These are phyloP conservation scores for Gaultheria prostrata DNA, from an alignment of 148 eudicot genomes.

Conservation along the genomic window DNA sequence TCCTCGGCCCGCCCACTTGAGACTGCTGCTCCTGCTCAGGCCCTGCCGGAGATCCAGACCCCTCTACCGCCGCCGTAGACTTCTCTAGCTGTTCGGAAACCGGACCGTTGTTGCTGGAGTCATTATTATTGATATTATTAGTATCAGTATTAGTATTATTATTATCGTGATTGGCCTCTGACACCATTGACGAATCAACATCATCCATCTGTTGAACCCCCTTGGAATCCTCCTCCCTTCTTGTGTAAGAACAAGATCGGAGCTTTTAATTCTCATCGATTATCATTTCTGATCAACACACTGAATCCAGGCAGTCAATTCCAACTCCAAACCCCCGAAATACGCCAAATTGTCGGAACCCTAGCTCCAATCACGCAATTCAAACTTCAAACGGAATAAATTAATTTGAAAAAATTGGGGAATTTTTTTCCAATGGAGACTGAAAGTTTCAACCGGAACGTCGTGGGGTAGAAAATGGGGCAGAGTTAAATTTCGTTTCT, in stretches of 20 bases:
- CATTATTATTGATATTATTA: neutral
- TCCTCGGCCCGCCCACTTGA: slow-evolving; percentile 60
- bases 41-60: slow-evolving; percentile 21
- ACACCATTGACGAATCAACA: slow-evolving; percentile 54
- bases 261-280: slow-evolving; percentile 9
- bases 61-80: slow-evolving; percentile 16
- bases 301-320: neutral
- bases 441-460: neutral
- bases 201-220: slow-evolving; percentile 49
- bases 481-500: neutral
- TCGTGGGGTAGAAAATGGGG: neutral
- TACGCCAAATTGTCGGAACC: slow-evolving; percentile 10
- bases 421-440: neutral
- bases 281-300: slow-evolving; percentile 13
- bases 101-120: slow-evolving; percentile 15
- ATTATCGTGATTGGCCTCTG: slow-evolving; percentile 49
- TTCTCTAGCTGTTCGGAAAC: slow-evolving; percentile 21
- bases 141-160: neutral
- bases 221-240: neutral
- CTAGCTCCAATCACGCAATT: slow-evolving; percentile 4
- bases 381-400: neutral
- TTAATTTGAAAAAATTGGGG: neutral
- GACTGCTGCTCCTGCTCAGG: slow-evolving; percentile 36
- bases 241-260: slow-evolving; percentile 12
- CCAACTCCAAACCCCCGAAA: no score